Evolutionary conservation across 2,329 filamentous ascomycete genomes (phyloP).

Genomic region (Beauveria varroae): DNA sequence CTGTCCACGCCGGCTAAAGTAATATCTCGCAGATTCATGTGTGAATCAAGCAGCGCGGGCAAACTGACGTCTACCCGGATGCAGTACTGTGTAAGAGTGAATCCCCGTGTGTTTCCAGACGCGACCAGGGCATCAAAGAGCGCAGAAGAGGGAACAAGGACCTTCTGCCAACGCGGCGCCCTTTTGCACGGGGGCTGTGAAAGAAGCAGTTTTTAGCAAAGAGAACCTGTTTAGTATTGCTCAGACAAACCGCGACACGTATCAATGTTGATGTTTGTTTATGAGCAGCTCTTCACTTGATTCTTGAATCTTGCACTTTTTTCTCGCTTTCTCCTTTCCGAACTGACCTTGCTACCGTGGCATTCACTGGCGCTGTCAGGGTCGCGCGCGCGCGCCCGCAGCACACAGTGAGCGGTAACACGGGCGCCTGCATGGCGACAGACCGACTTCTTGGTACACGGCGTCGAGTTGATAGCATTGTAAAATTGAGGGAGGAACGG

Average conservation of each 20-base stretch:
- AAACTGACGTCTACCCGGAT: background rate
- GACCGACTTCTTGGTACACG: conserved; percentile 3
- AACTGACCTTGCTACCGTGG: background rate
- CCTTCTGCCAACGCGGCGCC: background rate
- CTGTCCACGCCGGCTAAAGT: background rate
- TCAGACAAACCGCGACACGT: background rate
- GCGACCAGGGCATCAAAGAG: background rate
- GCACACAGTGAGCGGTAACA: background rate
- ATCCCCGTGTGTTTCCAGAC: background rate
- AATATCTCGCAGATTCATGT: background rate
- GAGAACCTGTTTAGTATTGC: background rate
- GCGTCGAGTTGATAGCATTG: background rate
- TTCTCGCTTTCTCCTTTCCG: background rate
- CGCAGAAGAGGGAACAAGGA: background rate
- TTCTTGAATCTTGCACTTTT: background rate
- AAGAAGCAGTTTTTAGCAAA: background rate
- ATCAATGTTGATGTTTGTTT: background rate
- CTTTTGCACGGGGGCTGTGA: background rate
- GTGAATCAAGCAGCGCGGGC: background rate
- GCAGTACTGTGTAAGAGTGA: background rate
- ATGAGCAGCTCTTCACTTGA: background rate
- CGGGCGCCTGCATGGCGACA: conserved; percentile 6
- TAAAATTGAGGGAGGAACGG: background rate
- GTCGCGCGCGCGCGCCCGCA: background rate
- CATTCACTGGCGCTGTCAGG: background rate